Conservation (phyloP, 192 early-diverging fungal genomes). For the Podila verticillata region DNA sequence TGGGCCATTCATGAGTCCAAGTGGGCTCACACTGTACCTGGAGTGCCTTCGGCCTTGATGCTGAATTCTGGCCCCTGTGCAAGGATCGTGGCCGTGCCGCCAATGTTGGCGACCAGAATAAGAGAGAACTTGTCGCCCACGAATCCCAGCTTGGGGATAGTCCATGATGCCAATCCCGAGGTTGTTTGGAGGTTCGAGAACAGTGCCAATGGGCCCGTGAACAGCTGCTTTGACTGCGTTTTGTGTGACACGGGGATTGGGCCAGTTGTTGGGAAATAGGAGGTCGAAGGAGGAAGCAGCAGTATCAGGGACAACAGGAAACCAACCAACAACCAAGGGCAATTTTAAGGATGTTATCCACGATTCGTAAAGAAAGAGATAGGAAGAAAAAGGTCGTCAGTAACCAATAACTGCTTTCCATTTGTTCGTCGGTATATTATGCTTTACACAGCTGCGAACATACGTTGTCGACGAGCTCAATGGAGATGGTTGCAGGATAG, state of each 20-base stretch:
- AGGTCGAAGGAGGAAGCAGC: neutral
- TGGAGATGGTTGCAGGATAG: slow-evolving; percentile 26
- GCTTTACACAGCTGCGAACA: neutral
- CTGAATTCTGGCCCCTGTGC: slow-evolving; percentile 20
- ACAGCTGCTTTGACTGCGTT: slow-evolving; percentile 22
- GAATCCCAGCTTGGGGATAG: slow-evolving; percentile 31
- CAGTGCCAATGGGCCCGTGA: slow-evolving; percentile 34
- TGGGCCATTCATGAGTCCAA: too few species aligned
- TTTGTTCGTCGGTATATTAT: neutral
- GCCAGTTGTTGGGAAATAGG: neutral
- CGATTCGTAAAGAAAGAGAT: neutral
- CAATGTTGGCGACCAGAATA: slow-evolving; percentile 21
- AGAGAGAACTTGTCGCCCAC: slow-evolving; percentile 26
- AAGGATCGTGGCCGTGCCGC: slow-evolving; percentile 10
- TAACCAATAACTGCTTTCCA: neutral
- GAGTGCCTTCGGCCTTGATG: slow-evolving; percentile 25
- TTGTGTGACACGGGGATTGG: neutral
- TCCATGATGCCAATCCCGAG: slow-evolving; percentile 10
- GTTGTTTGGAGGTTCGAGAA: slow-evolving; percentile 30
- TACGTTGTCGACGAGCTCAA: slow-evolving; percentile 38
- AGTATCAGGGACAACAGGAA: neutral
- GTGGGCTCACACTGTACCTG: too few species aligned
- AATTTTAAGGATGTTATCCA: too few species aligned
- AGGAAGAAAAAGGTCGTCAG: neutral
- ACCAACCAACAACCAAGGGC: too few species aligned